A percentile compares a stretch with the other conserved stretches of the same genome.
Conservation (phyloP, 2,329 filamentous ascomycete genomes). For the Biscogniauxia sp. region DNA sequence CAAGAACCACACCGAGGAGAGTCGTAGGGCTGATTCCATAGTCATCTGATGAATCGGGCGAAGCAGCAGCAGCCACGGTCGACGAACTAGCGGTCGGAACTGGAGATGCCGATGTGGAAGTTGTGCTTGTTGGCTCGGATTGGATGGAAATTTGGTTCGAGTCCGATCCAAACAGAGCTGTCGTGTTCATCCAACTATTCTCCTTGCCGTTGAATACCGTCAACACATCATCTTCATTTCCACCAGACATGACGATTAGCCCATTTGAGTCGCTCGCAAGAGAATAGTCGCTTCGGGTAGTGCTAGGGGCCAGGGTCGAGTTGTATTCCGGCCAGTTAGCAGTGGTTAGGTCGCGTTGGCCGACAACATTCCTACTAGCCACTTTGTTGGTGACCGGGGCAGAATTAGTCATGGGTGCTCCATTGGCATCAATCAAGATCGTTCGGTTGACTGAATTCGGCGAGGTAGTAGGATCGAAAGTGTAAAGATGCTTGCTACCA, state of each 20-base stretch:
- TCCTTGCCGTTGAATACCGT: conserved; percentile 72
- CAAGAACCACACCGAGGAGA: conserved; percentile 79
- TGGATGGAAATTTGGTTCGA: conserved; percentile 38
- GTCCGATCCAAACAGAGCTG: conserved; percentile 52
- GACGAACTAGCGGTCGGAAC: conserved; percentile 22
- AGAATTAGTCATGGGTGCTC: conserved; percentile 49
- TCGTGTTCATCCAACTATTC: conserved; percentile 78
- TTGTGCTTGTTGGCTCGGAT: conserved; percentile 14
- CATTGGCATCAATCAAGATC: conserved; percentile 62
- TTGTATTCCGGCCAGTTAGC: conserved; percentile 78
- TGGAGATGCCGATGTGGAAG: conserved; percentile 33
- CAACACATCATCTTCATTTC: conserved; percentile 63
- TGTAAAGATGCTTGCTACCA: conserved; percentile 73
- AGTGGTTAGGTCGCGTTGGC: conserved; percentile 51
- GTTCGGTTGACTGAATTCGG: conserved; percentile 75
- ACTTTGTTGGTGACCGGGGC: conserved; percentile 37
- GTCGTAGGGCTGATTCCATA: conserved; percentile 44
- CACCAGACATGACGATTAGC: conserved; percentile 75
- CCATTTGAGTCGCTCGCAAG: conserved; percentile 66
- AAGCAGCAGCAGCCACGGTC: conserved; percentile 10
- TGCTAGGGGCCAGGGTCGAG: conserved; percentile 64
- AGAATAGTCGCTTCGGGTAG: conserved; percentile 65
- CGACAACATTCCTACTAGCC: conserved; percentile 13
- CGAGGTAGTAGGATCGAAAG: conserved; percentile 70
- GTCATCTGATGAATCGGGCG: conserved; percentile 4